phyloP scores from a whole-genome alignment of 148 eudicot species.

The Rhododendron williamsianum region DNA sequence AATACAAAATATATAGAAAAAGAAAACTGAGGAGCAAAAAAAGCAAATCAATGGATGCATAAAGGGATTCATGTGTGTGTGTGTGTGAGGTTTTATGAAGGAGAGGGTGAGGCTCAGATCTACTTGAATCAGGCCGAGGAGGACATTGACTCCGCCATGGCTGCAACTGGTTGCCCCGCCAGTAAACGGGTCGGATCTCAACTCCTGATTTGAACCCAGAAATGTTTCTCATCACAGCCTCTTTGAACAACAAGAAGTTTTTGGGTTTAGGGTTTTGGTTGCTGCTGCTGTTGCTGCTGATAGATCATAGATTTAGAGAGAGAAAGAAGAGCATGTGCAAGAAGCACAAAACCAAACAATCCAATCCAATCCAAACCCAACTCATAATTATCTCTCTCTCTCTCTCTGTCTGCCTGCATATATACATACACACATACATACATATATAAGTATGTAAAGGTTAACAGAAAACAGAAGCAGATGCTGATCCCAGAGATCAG shows the following conservation, averaged over 20 bases:
- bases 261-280: neutral
- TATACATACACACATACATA: neutral
- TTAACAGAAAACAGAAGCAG: neutral
- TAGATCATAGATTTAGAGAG: neutral
- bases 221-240: neutral
- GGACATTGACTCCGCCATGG: neutral
- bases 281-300: neutral
- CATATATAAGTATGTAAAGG: neutral
- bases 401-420: neutral
- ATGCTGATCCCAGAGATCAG: neutral
- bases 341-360: neutral
- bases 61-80: neutral
- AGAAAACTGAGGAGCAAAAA: neutral
- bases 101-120: constrained; percentile 3
- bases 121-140: neutral
- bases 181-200: neutral
- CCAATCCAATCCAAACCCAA: neutral
- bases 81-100: neutral
- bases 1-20: neutral
- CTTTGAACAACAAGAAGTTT: neutral
- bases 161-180: constrained; percentile 2
- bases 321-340: neutral
- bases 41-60: neutral
- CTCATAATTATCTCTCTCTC: neutral
- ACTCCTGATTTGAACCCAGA: neutral